Percentiles rank a stretch among this genome's conserved stretches.
Conservation (phyloP, 306 rosid species). For the Vigna reflexopilosa region DNA sequence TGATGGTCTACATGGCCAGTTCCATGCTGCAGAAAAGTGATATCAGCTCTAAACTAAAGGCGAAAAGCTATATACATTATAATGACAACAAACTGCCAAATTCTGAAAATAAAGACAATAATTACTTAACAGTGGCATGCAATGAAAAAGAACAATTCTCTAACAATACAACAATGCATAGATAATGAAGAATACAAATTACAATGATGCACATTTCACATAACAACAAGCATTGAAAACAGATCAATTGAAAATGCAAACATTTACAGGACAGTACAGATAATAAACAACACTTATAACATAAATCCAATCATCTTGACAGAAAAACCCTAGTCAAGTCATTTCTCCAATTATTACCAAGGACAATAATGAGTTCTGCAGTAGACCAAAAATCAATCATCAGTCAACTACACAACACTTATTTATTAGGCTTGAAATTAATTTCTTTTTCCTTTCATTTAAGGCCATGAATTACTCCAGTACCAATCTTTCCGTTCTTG, state of each 20-base stretch:
- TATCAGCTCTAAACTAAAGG: conserved; percentile 38
- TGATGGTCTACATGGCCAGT: conserved; percentile 56
- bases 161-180: conserved; percentile 16
- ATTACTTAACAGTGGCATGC: conserved; percentile 24
- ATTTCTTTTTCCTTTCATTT: background rate
- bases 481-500: conserved; percentile 10
- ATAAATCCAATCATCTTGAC: conserved; percentile 21
- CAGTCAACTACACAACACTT: conserved; percentile 21
- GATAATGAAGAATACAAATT: conserved; percentile 31
- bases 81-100: conserved; percentile 20
- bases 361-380: conserved; percentile 25
- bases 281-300: conserved; percentile 20
- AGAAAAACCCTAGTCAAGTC: conserved; percentile 25
- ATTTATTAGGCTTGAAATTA: background rate
- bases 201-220: conserved; percentile 3
- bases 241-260: background rate
- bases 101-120: conserved; percentile 22
- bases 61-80: conserved; percentile 17
- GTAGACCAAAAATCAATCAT: conserved; percentile 29
- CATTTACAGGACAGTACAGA: conserved; percentile 4
- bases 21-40: conserved; percentile 60
- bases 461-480: conserved; percentile 16
- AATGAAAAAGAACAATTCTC: conserved; percentile 13
- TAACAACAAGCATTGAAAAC: conserved; percentile 13
- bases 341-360: conserved; percentile 20